Evolutionary conservation across 2,329 filamentous ascomycete genomes (phyloP).

Genomic region (Alternaria ventricosa): DNA sequence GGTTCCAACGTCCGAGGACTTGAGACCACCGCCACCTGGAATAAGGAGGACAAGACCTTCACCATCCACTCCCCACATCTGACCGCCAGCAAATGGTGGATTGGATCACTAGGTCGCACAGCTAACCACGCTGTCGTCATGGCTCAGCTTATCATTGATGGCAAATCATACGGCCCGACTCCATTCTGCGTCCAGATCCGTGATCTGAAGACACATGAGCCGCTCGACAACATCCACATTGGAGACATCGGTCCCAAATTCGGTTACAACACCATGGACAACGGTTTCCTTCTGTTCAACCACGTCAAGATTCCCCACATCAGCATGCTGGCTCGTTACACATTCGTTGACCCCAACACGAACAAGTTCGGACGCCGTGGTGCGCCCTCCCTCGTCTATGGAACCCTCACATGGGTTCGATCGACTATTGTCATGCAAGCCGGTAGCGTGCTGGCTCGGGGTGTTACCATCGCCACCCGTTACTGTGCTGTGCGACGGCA

Average conservation of each 20-base stretch:
- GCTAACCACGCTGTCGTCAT: conserved; percentile 82
- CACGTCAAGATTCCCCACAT: conserved; percentile 76
- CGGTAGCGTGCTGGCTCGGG: conserved; percentile 73
- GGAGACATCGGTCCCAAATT: conserved; percentile 84
- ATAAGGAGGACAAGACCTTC: conserved; percentile 75
- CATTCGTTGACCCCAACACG: conserved; percentile 70
- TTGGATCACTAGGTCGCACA: conserved; percentile 76
- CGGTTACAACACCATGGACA: conserved; percentile 83
- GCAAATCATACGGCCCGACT: conserved; percentile 75
- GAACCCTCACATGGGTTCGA: conserved; percentile 77
- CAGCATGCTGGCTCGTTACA: conserved; percentile 76
- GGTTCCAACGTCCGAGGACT: conserved; percentile 70
- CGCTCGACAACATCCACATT: conserved; percentile 65
- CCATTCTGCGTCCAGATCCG: conserved; percentile 78
- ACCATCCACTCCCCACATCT: conserved; percentile 75
- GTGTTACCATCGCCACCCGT: conserved; percentile 78
- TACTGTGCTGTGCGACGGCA: conserved; percentile 78
- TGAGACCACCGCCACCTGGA: conserved; percentile 77
- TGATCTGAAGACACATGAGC: conserved; percentile 59
- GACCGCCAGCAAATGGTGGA: conserved; percentile 85
- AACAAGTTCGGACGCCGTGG: conserved; percentile 72
- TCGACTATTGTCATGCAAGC: conserved; percentile 77
- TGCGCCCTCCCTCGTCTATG: conserved; percentile 73
- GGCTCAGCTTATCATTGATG: conserved; percentile 74
- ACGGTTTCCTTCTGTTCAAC: conserved; percentile 80